These are phyloP conservation scores for Exophiala oligosperma DNA, from an alignment of 2,329 filamentous ascomycete species.

Conservation along the genomic window DNA sequence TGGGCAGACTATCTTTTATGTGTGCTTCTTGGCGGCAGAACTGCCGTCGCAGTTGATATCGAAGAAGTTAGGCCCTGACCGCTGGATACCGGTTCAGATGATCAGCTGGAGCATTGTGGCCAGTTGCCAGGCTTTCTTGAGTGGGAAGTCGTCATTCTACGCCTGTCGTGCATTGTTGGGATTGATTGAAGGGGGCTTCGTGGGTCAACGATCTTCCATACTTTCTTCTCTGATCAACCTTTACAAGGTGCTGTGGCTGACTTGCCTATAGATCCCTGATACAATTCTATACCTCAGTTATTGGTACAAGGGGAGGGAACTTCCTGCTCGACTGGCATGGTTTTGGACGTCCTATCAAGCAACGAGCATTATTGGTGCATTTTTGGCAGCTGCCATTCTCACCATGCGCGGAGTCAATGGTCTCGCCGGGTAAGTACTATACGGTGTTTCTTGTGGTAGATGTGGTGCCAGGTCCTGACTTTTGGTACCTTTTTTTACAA, in stretches of 20 bases:
- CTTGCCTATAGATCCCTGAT: slow-evolving; percentile 38
- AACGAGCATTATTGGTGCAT: slow-evolving; percentile 41
- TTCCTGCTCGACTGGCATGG: slow-evolving; percentile 52
- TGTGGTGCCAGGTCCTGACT: neutral
- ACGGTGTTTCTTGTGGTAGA: neutral
- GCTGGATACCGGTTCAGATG: slow-evolving; percentile 58
- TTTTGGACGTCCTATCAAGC: slow-evolving; percentile 60
- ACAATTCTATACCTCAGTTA: slow-evolving; percentile 61
- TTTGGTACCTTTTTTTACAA: neutral
- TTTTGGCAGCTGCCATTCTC: slow-evolving; percentile 45
- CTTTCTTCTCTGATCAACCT: neutral
- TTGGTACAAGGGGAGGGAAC: slow-evolving; percentile 61
- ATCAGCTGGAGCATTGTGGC: slow-evolving; percentile 36
- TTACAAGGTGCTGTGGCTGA: neutral
- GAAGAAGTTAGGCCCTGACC: slow-evolving; percentile 55
- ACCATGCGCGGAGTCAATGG: slow-evolving; percentile 35
- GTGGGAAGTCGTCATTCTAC: slow-evolving; percentile 43
- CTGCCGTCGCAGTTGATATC: slow-evolving; percentile 58
- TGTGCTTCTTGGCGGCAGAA: slow-evolving; percentile 54
- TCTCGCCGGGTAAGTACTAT: slow-evolving; percentile 25
- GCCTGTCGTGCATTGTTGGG: slow-evolving; percentile 46
- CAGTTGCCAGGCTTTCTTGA: slow-evolving; percentile 46
- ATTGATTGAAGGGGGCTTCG: slow-evolving; percentile 44
- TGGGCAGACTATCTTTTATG: slow-evolving; percentile 56
- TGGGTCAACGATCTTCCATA: neutral